Evolutionary conservation across 805 yeast genomes (phyloP), one percentile per base, ranked within the genome.

Genomic region (Kodamaea nitidulidarum): DNA sequence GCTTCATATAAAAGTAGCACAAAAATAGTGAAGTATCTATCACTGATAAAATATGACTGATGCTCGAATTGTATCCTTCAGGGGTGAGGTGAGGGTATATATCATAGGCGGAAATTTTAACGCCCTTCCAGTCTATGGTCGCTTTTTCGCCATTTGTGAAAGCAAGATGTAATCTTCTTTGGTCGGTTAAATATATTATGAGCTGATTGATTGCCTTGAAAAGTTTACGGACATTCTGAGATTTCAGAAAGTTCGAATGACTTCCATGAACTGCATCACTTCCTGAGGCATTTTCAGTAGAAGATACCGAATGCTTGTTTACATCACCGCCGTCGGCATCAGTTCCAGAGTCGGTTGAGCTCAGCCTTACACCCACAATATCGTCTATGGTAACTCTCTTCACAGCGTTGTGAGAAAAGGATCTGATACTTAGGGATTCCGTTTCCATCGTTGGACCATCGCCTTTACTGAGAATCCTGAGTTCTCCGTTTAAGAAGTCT

Each of bases 21-120:
- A 77, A 68, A 51, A 91, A 87, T 14, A 93, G 66, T 1, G 87
- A 71, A 0, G 95, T 84, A 53, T 91, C 98, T 2, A 93, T 75
- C 33, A 77, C 61, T 8, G 67, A 56, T 0, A 75, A 73, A 15
- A 63, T 50, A 15, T 56, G 54, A 4, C 50, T 48, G 26, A 67
- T 42, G 16, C 52, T 44, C 6, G 45, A 39, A n/a, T 51, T 40
- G n/a, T 54, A 37, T 12, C 55, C 47, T 20, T 52, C 51, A 5
- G 45, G 39, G 8, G 46, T 46, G n/a, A 55, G 37, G 11, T 49
- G 48, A 8, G 66, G 67, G 37, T 67, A 67, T n/a, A 75, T 63
- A 29, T 76, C 67, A 15, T 56, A 56, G 0, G 68, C 65, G 2
- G 68, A 60, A 3, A 76, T 61, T 10, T 64, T 57, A 10, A 69